A percentile compares a stretch with the other conserved stretches of the same genome.
Conservation (phyloP, 441 rosid genomes). For the Pelargonium fulgidum region DNA sequence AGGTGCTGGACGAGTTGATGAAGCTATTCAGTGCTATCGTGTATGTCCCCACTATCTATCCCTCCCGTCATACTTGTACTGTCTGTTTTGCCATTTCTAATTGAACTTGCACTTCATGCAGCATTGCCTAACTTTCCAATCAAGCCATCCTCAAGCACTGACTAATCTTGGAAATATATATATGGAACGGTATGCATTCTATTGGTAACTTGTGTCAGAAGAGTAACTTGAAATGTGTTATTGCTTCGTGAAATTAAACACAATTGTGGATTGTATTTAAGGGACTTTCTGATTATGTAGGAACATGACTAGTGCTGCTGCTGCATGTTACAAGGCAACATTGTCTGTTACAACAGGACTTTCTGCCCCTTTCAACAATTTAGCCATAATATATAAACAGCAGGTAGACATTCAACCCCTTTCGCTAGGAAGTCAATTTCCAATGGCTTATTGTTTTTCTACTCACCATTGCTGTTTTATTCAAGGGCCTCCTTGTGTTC, state of each 20-base stretch:
- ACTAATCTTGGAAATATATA: conserved; percentile 95
- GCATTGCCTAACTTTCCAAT: conserved; percentile 93
- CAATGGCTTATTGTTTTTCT: background rate
- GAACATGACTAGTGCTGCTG: conserved; percentile 81
- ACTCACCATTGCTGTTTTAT: background rate
- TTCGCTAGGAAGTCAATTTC: background rate
- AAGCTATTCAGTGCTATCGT: conserved; percentile 88
- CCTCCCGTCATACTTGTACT: conserved; percentile 2
- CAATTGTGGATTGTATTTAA: background rate
- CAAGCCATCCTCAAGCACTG: conserved; percentile 93
- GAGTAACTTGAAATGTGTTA: background rate
- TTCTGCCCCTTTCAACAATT: conserved; percentile 95
- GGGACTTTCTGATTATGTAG: conserved; percentile 28
- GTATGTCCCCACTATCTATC: conserved; percentile 33
- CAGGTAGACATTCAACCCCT: conserved; percentile 44
- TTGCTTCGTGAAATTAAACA: background rate
- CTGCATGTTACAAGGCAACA: conserved; percentile 83
- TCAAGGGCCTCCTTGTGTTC: background rate
- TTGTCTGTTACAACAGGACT: conserved; percentile 86
- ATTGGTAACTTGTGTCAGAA: background rate
- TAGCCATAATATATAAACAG: conserved; percentile 93
- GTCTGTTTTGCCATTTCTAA: background rate
- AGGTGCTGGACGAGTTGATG: conserved; percentile 84
- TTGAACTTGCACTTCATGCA: conserved; percentile 25
- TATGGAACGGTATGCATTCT: conserved; percentile 70